Evolutionary conservation across 805 yeast species (phyloP), one percentile per base, ranked within the genome.

Genomic region (Ogataea trehaloabstinens): DNA sequence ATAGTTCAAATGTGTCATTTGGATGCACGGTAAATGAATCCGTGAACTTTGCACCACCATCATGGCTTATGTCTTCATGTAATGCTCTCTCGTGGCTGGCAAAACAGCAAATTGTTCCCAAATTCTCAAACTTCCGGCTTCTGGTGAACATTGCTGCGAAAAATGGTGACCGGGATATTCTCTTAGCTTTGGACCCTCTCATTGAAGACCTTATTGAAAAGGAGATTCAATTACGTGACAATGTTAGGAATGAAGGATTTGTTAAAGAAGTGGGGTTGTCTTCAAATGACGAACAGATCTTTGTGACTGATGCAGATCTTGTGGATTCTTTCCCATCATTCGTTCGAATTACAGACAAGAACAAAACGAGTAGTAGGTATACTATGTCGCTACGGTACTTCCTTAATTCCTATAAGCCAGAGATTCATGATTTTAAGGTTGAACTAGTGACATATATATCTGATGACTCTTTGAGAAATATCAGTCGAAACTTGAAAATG

Each of bases 21-120:
- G 89, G 88, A 0, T 68, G 77, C 35, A 70, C 70, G 29, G 56
- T 81, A 5, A 70, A 74, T 37, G 85, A 83, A 56, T 67, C 71
- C 24, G 76, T 73, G 3, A 70, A 71, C 38, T 73, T 82, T 63
- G 83, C 85, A 1, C 68, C 83, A 1, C 46, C 55, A 8, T 58
- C 68, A 6, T 83, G 90, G 89, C 50, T 82, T 8, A 58, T 65
- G 3, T 56, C 67, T 37, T 73, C 78, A 0, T 15, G 65, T 2
- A 75, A 71, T 24, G 77, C 77, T 0, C 76, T 73, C 28, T 50
- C 58, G 21, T 80, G 84, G 84, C 49, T 78, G 12, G 42, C 56
- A 3, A 61, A 64, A 15, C 78, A 78, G 42, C 60, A 66, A 0
- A 48, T 76, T 1, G 31, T 77, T 2, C 85, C 87, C 0, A 65